Conservation (phyloP, 495 filamentous ascomycete genomes). For the Umbilicaria muhlenbergii region DNA sequence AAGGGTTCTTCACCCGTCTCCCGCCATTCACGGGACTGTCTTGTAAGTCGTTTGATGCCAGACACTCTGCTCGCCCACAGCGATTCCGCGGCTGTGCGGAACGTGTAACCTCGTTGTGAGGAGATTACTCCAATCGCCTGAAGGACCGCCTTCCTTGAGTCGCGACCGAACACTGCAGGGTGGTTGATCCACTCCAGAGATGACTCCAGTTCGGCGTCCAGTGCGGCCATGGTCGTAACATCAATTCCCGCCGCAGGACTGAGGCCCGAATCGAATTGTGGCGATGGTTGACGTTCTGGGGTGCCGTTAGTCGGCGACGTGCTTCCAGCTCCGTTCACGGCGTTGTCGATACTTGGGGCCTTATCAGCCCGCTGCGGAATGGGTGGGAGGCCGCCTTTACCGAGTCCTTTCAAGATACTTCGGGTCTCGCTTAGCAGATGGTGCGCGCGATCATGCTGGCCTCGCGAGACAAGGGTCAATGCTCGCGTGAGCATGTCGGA, state of each 20-base stretch:
- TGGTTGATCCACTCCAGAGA: constrained; percentile 99
- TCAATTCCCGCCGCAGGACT: constrained; percentile 29
- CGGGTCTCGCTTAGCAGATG: constrained; percentile 85
- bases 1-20: constrained; percentile 71
- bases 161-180: constrained; percentile 87
- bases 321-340: constrained; percentile 18
- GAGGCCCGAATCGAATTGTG: constrained; percentile 31
- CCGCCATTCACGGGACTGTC: constrained; percentile 70
- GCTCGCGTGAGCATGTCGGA: constrained; percentile 96
- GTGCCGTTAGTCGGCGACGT: constrained; percentile 14
- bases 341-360: constrained; percentile 14
- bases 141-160: constrained; percentile 87
- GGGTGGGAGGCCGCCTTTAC: constrained; percentile 90
- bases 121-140: constrained; percentile 95
- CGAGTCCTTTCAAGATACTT: constrained; percentile 87
- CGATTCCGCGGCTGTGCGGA: constrained; percentile 70
- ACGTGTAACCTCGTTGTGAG: constrained; percentile 86
- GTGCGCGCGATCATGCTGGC: constrained; percentile 84
- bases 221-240: constrained; percentile 62
- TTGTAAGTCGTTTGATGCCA: constrained; percentile 63
- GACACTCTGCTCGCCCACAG: constrained; percentile 70
- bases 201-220: constrained; percentile 81
- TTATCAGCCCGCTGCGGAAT: constrained; percentile 43
- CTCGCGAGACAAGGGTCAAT: constrained; percentile 76
- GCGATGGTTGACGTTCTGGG: constrained; percentile 32